phyloP scores from a whole-genome alignment of 192 early-diverging fungal genomes.

The Umbelopsis vinacea region DNA sequence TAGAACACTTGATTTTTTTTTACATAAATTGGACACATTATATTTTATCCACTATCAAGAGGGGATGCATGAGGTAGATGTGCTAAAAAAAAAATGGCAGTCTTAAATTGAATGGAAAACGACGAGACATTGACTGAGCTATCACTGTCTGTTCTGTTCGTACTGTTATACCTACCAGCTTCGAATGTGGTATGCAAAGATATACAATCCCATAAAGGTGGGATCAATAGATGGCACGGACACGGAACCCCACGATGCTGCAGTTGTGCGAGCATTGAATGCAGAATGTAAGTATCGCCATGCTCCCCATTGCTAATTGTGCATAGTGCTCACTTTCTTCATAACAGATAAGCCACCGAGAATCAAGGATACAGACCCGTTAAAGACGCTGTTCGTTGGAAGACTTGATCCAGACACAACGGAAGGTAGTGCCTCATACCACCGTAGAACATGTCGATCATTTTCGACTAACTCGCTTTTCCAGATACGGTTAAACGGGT shows the following conservation, averaged over 20 bases:
- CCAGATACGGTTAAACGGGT: slow-evolving; percentile 32
- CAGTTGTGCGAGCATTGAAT: slow-evolving; percentile 35
- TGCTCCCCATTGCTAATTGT: background rate
- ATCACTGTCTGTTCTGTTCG: background rate
- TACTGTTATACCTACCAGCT: background rate
- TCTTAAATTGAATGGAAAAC: background rate
- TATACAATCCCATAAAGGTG: slow-evolving; percentile 41
- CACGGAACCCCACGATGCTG: slow-evolving; percentile 44
- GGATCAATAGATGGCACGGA: slow-evolving; percentile 49
- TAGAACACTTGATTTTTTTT: background rate
- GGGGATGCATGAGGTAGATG: no score
- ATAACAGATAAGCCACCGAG: slow-evolving; percentile 33
- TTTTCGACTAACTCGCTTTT: background rate
- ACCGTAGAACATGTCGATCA: background rate
- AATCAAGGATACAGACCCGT: slow-evolving; percentile 30
- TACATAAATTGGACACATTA: background rate
- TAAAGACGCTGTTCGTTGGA: slow-evolving; percentile 44
- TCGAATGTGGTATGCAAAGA: slow-evolving; percentile 44
- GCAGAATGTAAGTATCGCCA: slow-evolving; percentile 29
- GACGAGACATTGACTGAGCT: no score
- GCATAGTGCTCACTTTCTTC: background rate
- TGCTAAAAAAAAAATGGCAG: no score
- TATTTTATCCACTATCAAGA: background rate
- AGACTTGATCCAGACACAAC: slow-evolving; percentile 43
- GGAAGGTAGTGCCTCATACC: slow-evolving; percentile 30